Evolutionary conservation across 257 asterid genomes (phyloP), one percentile per base, ranked within the genome.

Genomic region (Solanum chilense): DNA sequence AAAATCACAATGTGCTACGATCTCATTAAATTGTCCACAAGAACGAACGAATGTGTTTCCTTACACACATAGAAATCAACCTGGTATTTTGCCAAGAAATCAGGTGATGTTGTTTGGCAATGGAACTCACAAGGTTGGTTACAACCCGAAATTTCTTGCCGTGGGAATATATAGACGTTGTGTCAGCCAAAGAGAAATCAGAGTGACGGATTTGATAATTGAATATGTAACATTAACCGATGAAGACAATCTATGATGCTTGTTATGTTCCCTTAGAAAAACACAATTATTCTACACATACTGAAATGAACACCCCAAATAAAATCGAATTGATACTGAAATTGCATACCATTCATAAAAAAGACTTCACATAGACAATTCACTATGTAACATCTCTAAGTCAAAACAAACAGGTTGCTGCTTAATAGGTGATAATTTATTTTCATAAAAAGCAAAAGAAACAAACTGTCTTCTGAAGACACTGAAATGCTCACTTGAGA

Each of bases 101-200:
- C 96, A 78, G 95, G 85, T 5, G 98, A 95, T 56, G 97, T 89
- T 62, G 98, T 94, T 92, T 95, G 99, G 91, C 98, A 97, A 86
- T 93, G 90, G 88, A 97, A 95, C 85, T 95, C 99, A 82, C 47
- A 29, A 3, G 94, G 88, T 47, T 75, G 87, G 74, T 87, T 93
- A 85, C 84, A 93, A 45, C 95, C 94, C 2, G 89, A 81, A 87
- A 90, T 87, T 88, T 97, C 98, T 91, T 90, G 93, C 85, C 96
- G 91, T 4, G 96, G 97, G 86, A 94, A 97, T 86, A 95, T 87
- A 88, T 91, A 97, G 86, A 97, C 95, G 83, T 95, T 97, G 92
- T 94, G 95, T 92, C 98, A 94, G 95, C 74, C 89, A 84, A 90
- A 66, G 87, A 64, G 90, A 69, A 81, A 47, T 47, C 5, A 7